Evolutionary conservation across 257 asterid genomes (phyloP).

Genomic region (Rehmannia glutinosa): DNA sequence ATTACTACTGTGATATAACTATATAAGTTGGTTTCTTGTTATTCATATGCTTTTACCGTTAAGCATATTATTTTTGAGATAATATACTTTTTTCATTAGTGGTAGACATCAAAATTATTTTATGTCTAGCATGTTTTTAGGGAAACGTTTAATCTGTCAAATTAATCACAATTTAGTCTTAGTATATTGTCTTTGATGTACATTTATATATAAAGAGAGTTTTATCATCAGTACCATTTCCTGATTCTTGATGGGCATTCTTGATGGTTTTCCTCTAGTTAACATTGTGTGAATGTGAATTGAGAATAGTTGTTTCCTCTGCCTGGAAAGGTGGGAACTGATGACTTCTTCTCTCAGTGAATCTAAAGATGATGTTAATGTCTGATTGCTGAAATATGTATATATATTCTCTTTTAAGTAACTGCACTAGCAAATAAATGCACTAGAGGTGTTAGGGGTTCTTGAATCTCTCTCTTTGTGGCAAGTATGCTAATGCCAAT

Average conservation of each 20-base stretch:
- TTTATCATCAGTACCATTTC: background rate
- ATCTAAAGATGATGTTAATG: background rate
- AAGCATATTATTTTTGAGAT: background rate
- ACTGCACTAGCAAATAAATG: background rate
- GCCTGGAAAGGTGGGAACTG: background rate
- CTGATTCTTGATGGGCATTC: background rate
- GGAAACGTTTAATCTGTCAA: background rate
- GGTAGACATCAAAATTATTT: background rate
- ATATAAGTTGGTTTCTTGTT: background rate
- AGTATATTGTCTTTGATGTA: background rate
- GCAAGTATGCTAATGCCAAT: background rate
- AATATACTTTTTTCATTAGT: background rate
- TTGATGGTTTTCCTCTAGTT: background rate
- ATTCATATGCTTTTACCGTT: background rate
- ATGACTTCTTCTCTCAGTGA: background rate
- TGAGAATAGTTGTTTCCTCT: background rate
- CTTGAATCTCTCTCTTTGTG: background rate
- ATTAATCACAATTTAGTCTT: background rate
- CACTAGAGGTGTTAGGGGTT: background rate
- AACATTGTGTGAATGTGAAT: background rate
- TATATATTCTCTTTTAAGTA: background rate
- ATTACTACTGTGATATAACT: background rate
- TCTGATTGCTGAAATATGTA: background rate
- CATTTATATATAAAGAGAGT: background rate
- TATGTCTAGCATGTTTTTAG: background rate